phyloP scores from a whole-genome alignment of 208 protist genomes.

The Acanthamoeba healyi region DNA sequence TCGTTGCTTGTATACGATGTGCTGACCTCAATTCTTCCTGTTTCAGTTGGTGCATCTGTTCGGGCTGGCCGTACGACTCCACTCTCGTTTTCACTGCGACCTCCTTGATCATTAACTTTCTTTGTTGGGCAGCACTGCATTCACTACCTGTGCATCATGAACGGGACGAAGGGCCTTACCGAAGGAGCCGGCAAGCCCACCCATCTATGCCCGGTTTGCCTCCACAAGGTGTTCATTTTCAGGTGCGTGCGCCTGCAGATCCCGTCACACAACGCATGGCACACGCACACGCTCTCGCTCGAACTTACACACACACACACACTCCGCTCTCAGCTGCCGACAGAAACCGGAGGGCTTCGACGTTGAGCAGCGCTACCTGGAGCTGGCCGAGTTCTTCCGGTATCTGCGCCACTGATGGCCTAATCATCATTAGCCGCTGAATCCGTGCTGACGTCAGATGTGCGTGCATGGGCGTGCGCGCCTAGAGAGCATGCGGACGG shows the following conservation, averaged over 20 bases:
- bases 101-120: background rate
- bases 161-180: background rate
- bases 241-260: background rate
- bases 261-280: background rate
- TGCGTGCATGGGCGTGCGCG: background rate
- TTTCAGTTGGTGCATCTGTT: slow-evolving; percentile 16
- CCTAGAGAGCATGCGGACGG: background rate
- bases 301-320: background rate
- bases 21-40: background rate
- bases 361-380: slow-evolving; percentile 2
- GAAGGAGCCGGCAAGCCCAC: background rate
- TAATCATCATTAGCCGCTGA: background rate
- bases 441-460: background rate
- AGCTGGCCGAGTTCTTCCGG: slow-evolving; percentile 14
- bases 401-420: background rate
- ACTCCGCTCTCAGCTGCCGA: background rate
- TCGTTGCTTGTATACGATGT: background rate
- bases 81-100: background rate
- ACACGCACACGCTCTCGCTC: background rate
- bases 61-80: background rate
- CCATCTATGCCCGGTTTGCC: background rate
- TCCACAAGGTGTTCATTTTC: slow-evolving; percentile 34
- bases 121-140: background rate
- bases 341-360: background rate
- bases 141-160: slow-evolving; percentile 32